A percentile compares a stretch with the other conserved stretches of the same genome.
Evolutionary conservation across 2,329 filamentous ascomycete species (phyloP).

Genomic region (Cryoendolithus antarcticus): DNA sequence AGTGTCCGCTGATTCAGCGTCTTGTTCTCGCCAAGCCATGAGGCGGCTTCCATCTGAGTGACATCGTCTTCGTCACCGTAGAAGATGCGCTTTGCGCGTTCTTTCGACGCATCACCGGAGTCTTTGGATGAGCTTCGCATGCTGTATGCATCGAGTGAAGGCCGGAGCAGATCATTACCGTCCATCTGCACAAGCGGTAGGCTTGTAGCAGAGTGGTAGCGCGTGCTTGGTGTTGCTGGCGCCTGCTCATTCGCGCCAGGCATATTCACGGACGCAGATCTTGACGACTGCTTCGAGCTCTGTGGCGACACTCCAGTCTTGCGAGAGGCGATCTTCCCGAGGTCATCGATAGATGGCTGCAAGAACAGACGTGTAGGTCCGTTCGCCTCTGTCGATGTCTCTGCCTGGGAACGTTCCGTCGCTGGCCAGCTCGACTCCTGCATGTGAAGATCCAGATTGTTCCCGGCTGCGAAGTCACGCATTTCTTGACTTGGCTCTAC

Average conservation of each 20-base stretch:
- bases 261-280: constrained; percentile 4
- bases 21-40: constrained; percentile 69
- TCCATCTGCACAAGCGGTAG: constrained; percentile 34
- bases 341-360: too few relatives aligned
- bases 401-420: constrained; percentile 17
- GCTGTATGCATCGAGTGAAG: constrained; percentile 19
- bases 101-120: constrained; percentile 50
- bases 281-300: constrained; percentile 1
- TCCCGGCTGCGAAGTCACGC: constrained; percentile 15
- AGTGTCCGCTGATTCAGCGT: constrained; percentile 42
- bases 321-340: too few relatives aligned
- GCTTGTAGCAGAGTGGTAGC: constrained; percentile 11
- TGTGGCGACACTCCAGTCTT: constrained; percentile 3
- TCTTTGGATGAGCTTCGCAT: constrained; percentile 11
- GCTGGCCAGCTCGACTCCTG: constrained; percentile 15
- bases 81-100: constrained; percentile 71
- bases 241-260: too few relatives aligned
- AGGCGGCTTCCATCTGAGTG: constrained; percentile 64
- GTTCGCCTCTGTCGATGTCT: constrained; percentile 17
- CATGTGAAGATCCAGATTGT: constrained; percentile 12
- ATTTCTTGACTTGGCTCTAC: constrained; percentile 9
- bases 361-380: not conserved
- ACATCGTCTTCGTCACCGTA: constrained; percentile 75
- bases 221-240: not conserved
- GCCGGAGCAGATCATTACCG: constrained; percentile 28